Base-by-base conservation (phyloP, 2,329 filamentous ascomycete genomes). In the Ascochyta viciae-villosae region DNA sequence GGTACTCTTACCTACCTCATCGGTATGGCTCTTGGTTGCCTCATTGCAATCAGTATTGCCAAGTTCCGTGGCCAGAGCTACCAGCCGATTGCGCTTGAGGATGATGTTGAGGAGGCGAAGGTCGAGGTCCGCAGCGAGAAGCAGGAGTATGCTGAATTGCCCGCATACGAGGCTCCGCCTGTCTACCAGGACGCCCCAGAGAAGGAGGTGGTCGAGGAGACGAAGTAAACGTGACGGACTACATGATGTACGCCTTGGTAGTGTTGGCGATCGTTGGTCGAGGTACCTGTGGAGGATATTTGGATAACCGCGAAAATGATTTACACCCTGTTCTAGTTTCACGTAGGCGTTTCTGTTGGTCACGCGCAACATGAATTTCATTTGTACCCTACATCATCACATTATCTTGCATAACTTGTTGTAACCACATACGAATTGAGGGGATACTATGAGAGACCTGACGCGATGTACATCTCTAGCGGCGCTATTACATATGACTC, bases 1-100 rank as follows among this genome's bases (percentile, higher is more conserved):
- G 89, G 89, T 68, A 82, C 91, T 50, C 81, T 82, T 27, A 86
- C 88, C 60, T 89, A 88, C 74, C 73, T 90, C 37, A 71, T 91
- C 42, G 88, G 87, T 50, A 88, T 91, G 83, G 76, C 87, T 54
- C 73, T 89, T 37, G 88, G 87, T 59, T 86, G 84, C 46, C 65
- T 88, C 49, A 78, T 87, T 50, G 82, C 88, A 47, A 85, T 84
- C 54, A 45, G 87, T 24, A 85, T 85, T 79, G 83, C 84, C 60
- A 75, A 81, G 58, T 71, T 87, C 58, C 83, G 84, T 48, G 79
- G 81, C 44, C 75, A 76, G 41, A 49, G 58, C 34, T 76, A 76
- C 58, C 66, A 72, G 61, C 60, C 63, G n/a, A 63, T 76, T 41
- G 64, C 68, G n/a, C 58, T 67, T 13, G 70, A 74, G 42, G 68